Conservation (phyloP, 495 filamentous ascomycete species). For the Trichoderma virens region DNA sequence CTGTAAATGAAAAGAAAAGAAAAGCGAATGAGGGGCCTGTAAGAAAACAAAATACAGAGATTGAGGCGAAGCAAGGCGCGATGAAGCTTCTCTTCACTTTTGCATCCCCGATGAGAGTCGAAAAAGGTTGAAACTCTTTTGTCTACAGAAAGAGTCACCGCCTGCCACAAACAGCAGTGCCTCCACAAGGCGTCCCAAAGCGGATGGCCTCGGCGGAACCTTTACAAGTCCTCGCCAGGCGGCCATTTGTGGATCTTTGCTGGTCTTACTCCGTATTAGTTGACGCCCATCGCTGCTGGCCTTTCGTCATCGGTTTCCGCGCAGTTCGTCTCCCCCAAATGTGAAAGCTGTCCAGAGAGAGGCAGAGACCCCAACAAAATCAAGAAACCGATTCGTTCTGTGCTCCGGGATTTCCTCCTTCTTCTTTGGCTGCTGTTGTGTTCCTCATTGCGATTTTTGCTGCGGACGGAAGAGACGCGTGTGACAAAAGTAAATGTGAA, state of each 20-base stretch:
- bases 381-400: too few relatives aligned
- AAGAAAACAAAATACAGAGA: not conserved
- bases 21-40: too few relatives aligned
- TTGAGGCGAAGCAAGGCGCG: not conserved
- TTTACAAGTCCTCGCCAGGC: not conserved
- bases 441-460: too few relatives aligned
- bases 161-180: not conserved
- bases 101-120: too few relatives aligned
- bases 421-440: too few relatives aligned
- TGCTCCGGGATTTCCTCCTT: too few relatives aligned
- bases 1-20: not conserved
- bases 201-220: constrained; percentile 1
- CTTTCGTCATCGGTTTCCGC: constrained; percentile 5
- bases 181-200: not conserved
- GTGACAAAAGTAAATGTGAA: not conserved
- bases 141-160: too few relatives aligned
- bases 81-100: not conserved
- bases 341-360: not conserved
- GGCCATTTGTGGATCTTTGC: not conserved
- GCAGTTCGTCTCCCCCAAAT: not conserved
- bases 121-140: too few relatives aligned
- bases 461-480: not conserved
- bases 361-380: not conserved
- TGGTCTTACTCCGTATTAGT: too few relatives aligned
- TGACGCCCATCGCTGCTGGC: too few relatives aligned